A percentile compares a stretch with the other conserved stretches of the same genome.
Evolutionary conservation across 768 basidiomycete species (phyloP).

Genomic region (Boletus edulis): DNA sequence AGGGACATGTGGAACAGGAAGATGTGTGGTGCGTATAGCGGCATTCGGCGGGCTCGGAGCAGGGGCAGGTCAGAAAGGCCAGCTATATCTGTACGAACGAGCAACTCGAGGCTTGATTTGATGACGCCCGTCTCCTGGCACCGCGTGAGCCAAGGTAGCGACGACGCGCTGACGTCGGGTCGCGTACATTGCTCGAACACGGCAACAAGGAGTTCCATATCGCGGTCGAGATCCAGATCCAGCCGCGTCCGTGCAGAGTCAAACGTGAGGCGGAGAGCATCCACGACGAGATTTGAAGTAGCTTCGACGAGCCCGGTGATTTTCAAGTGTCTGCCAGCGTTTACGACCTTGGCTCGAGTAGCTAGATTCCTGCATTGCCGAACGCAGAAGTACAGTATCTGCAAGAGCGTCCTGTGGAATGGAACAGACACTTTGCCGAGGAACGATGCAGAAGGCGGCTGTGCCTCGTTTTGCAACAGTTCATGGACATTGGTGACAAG

Average conservation of each 20-base stretch:
- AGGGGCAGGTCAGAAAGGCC: slow-evolving; percentile 67
- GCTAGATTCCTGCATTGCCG: slow-evolving; percentile 57
- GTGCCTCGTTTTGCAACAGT: slow-evolving; percentile 71
- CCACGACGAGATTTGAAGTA: slow-evolving; percentile 62
- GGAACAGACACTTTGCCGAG: slow-evolving; percentile 59
- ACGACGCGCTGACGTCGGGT: slow-evolving; percentile 63
- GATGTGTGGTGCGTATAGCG: slow-evolving; percentile 74
- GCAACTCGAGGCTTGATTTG: slow-evolving; percentile 68
- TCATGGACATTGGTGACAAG: slow-evolving; percentile 59
- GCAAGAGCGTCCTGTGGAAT: slow-evolving; percentile 79
- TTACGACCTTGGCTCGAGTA: slow-evolving; percentile 47
- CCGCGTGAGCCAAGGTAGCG: slow-evolving; percentile 72
- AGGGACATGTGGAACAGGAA: slow-evolving; percentile 86
- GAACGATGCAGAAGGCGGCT: slow-evolving; percentile 72
- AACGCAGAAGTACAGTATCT: slow-evolving; percentile 76
- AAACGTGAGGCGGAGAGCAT: slow-evolving; percentile 64
- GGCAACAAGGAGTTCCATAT: slow-evolving; percentile 77
- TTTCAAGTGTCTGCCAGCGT: slow-evolving; percentile 59
- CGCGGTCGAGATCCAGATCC: slow-evolving; percentile 68
- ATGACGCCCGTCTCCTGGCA: slow-evolving; percentile 83
- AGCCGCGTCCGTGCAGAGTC: slow-evolving; percentile 54
- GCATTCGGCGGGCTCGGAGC: slow-evolving; percentile 58
- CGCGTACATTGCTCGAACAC: slow-evolving; percentile 82
- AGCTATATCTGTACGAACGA: slow-evolving; percentile 63
- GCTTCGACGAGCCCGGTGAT: slow-evolving; percentile 62